phyloP scores from a whole-genome alignment of 2,329 filamentous ascomycete genomes.

The Epicoccum nigrum region DNA sequence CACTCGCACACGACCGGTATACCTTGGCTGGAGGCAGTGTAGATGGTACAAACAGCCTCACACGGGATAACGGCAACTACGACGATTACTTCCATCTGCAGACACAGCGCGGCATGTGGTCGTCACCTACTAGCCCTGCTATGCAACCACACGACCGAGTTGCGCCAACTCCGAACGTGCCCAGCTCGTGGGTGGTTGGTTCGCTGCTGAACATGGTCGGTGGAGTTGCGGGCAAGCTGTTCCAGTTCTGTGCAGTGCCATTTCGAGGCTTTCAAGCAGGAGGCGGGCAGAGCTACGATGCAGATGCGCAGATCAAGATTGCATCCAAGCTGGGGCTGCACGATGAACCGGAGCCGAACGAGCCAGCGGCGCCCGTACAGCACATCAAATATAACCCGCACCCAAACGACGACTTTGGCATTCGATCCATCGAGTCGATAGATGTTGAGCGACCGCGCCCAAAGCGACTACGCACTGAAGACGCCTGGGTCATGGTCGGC shows the following conservation, averaged over 20 bases:
- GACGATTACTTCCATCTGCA: conserved; percentile 51
- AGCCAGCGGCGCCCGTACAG: conserved; percentile 26
- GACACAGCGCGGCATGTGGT: conserved; percentile 46
- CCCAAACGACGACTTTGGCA: conserved; percentile 53
- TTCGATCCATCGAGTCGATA: conserved; percentile 53
- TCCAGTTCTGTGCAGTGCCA: conserved; percentile 77
- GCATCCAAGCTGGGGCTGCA: conserved; percentile 31
- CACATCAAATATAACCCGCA: conserved; percentile 24
- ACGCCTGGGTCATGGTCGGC: conserved; percentile 57
- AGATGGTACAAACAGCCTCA: conserved; percentile 53
- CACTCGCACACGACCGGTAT: conserved; percentile 60
- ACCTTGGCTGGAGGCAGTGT: conserved; percentile 55
- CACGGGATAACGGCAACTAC: conserved; percentile 47
- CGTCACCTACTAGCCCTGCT: conserved; percentile 36
- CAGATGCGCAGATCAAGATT: conserved; percentile 51
- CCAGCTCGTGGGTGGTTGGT: conserved; percentile 33
- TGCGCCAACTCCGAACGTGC: conserved; percentile 25
- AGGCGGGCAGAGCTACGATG: conserved; percentile 73
- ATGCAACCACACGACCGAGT: conserved; percentile 23
- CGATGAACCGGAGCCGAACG: conserved; percentile 23
- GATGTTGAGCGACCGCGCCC: conserved; percentile 51
- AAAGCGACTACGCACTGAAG: conserved; percentile 57
- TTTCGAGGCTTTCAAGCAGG: conserved; percentile 89
- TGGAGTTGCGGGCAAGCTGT: conserved; percentile 76
- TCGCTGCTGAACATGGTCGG: conserved; percentile 67